A percentile compares a stretch with the other conserved stretches of the same genome.
Evolutionary conservation across 495 filamentous ascomycete genomes (phyloP).

Genomic region (Xylaria telfairii): DNA sequence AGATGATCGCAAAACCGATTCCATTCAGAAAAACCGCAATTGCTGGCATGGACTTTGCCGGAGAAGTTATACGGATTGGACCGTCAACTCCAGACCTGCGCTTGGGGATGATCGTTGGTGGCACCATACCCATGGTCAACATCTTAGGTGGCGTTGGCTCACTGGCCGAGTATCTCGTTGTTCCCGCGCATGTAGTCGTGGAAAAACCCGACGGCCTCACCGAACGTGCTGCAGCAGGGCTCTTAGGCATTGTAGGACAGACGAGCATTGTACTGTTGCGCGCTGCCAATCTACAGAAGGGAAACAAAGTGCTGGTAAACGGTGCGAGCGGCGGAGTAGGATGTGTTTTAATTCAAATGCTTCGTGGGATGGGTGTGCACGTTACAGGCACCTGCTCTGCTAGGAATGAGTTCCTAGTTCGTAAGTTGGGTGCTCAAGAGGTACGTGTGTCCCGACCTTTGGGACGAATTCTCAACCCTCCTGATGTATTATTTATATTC

Average conservation of each 20-base stretch:
- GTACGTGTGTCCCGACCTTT: background rate
- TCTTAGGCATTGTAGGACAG: constrained; percentile 33
- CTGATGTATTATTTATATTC: background rate
- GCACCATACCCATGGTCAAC: constrained; percentile 20
- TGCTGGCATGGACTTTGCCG: constrained; percentile 29
- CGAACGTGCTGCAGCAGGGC: constrained; percentile 29
- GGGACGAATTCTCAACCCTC: background rate
- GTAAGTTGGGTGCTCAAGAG: constrained; percentile 32
- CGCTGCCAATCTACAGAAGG: constrained; percentile 22
- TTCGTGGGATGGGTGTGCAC: constrained; percentile 27
- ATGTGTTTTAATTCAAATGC: constrained; percentile 27
- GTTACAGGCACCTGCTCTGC: constrained; percentile 31
- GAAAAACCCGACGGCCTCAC: constrained; percentile 29
- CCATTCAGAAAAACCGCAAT: constrained; percentile 23
- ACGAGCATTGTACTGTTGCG: constrained; percentile 25
- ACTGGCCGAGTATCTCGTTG: constrained; percentile 29
- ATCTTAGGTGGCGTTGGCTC: constrained; percentile 25
- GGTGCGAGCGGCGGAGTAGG: constrained; percentile 33
- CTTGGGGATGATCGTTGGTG: constrained; percentile 25
- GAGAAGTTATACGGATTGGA: constrained; percentile 29
- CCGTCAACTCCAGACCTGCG: constrained; percentile 9
- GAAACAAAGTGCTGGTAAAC: constrained; percentile 25
- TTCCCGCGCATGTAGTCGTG: constrained; percentile 28
- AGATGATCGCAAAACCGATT: constrained; percentile 28
- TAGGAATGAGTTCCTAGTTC: constrained; percentile 29